phyloP scores from a whole-genome alignment of 495 filamentous ascomycete species.

The Xylaria acuta region DNA sequence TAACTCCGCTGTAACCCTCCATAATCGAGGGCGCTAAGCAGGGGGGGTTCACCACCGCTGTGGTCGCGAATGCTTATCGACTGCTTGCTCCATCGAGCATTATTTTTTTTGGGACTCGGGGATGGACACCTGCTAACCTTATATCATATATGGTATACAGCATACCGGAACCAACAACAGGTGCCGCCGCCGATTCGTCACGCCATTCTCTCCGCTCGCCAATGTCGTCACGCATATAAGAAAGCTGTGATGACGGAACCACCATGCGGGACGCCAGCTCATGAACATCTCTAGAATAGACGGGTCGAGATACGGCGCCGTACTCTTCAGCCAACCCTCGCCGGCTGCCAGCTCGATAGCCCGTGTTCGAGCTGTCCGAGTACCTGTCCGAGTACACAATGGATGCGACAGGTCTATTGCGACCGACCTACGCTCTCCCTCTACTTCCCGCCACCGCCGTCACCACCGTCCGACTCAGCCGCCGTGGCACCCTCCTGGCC shows the following conservation, averaged over 20 bases:
- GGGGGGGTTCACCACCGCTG: constrained; percentile 10
- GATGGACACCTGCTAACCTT: not conserved
- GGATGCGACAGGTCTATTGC: constrained; percentile 13
- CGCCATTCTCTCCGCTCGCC: constrained; percentile 24
- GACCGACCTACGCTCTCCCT: constrained; percentile 10
- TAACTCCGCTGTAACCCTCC: not conserved
- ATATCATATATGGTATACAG: not conserved
- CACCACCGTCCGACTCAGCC: constrained; percentile 2
- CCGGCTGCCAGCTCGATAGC: constrained; percentile 31
- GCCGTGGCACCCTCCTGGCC: constrained; percentile 17
- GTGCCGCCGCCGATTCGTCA: not conserved
- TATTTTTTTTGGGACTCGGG: not conserved
- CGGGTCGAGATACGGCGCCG: constrained; percentile 58
- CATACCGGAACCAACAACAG: not conserved
- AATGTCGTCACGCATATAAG: constrained; percentile 33
- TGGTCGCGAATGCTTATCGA: not conserved
- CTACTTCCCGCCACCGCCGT: constrained; percentile 11
- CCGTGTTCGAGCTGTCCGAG: constrained; percentile 24
- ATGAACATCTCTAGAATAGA: constrained; percentile 62
- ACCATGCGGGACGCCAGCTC: constrained; percentile 56
- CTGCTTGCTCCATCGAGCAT: not conserved
- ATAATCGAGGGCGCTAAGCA: constrained; percentile 9
- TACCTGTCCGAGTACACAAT: constrained; percentile 20
- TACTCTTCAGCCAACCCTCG: constrained; percentile 49
- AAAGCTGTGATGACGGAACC: constrained; percentile 48